A percentile compares a stretch with the other conserved stretches of the same genome.
Conservation (phyloP, 225 moss, liverwort and hornwort species). For the Asterella californica region DNA sequence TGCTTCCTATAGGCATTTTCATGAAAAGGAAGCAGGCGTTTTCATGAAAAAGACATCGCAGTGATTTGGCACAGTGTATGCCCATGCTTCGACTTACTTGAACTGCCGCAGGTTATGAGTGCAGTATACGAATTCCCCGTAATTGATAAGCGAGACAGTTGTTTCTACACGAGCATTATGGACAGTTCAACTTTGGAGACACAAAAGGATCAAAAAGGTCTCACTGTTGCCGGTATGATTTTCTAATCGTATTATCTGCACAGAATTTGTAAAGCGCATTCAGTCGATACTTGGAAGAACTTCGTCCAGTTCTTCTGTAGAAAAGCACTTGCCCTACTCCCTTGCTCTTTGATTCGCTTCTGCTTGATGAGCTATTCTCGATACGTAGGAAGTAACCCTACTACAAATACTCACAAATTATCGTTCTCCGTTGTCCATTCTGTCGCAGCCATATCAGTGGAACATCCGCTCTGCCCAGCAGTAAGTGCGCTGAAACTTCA, state of each 20-base stretch:
- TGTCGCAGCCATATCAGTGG: conserved; percentile 43
- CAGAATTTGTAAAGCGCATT: not conserved
- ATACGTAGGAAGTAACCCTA: not conserved
- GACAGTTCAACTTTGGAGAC: conserved; percentile 30
- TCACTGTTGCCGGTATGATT: conserved; percentile 44
- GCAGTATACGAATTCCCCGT: conserved; percentile 48
- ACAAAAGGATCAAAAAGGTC: conserved; percentile 27
- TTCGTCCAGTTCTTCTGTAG: not conserved
- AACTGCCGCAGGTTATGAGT: conserved; percentile 34
- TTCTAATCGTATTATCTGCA: not conserved
- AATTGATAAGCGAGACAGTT: conserved; percentile 46
- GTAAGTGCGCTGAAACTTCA: conserved; percentile 25
- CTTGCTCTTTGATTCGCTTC: not conserved
- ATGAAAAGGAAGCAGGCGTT: not conserved
- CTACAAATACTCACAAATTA: not conserved
- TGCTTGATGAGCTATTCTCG: not conserved
- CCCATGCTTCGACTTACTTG: not conserved
- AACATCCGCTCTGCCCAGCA: conserved; percentile 45
- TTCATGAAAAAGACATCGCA: not conserved
- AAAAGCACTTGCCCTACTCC: not conserved
- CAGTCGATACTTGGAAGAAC: not conserved
- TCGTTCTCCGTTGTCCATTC: not conserved
- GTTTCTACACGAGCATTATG: conserved; percentile 45
- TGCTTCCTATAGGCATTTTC: not conserved
- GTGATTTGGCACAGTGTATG: not conserved